Evolutionary conservation across 805 yeast species (phyloP).

Genomic region (Sugiyamaella mastotermitis): DNA sequence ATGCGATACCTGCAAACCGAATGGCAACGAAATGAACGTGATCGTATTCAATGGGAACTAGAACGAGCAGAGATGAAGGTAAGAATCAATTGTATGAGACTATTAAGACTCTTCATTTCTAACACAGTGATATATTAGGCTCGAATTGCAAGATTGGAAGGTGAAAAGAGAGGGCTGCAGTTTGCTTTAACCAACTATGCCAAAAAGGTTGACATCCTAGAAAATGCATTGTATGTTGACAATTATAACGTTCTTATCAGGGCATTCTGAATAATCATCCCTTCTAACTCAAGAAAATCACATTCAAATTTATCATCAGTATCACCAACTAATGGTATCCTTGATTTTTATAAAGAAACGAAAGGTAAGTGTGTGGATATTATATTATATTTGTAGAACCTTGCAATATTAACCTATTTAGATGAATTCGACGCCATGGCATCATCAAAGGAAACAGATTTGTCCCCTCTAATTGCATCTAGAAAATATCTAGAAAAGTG

Average conservation of each 20-base stretch:
- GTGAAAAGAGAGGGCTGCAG: conserved; percentile 42
- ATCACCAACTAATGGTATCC: no score
- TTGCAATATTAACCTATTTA: neutral
- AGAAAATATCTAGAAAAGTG: conserved; percentile 30
- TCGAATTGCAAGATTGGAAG: conserved; percentile 45
- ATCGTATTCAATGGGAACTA: conserved; percentile 53
- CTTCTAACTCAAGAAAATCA: no score
- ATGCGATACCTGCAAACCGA: conserved; percentile 59
- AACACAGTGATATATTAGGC: no score
- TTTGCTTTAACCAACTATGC: conserved; percentile 21
- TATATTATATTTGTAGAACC: no score
- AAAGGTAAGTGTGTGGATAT: conserved; percentile 6
- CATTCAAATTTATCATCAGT: no score
- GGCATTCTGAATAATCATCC: no score
- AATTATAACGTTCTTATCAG: no score
- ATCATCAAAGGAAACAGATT: conserved; percentile 13
- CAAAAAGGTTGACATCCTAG: conserved; percentile 27
- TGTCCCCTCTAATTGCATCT: conserved; percentile 23
- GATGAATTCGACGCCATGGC: conserved; percentile 3
- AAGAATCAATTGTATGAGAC: conserved; percentile 12
- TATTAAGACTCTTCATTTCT: no score
- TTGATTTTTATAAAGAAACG: conserved; percentile 7
- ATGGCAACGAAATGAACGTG: conserved; percentile 56
- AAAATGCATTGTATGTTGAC: conserved; percentile 19
- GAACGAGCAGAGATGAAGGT: conserved; percentile 57